Evolutionary conservation across 2,329 filamentous ascomycete genomes (phyloP).

Genomic region (Fusarium xylarioides): DNA sequence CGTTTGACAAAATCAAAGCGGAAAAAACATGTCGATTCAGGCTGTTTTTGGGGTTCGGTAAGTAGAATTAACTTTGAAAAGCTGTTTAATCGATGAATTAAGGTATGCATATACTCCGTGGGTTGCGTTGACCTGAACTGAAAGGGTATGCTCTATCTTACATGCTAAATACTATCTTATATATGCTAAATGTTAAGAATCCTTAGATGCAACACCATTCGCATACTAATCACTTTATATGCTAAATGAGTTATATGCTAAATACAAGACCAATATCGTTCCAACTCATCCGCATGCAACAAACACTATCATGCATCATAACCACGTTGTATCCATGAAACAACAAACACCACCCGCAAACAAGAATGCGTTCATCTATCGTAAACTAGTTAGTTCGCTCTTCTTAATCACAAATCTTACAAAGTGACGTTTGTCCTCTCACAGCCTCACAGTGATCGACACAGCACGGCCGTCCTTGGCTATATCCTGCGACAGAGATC

Average conservation of each 20-base stretch:
- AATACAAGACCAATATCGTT: background rate
- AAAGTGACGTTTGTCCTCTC: background rate
- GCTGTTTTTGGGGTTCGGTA: background rate
- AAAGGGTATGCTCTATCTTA: background rate
- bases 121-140: background rate
- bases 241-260: background rate
- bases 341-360: background rate
- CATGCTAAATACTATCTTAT: background rate
- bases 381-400: background rate
- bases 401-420: background rate
- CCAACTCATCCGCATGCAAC: background rate
- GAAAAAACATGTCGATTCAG: background rate
- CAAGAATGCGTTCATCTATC: background rate
- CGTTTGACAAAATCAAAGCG: background rate
- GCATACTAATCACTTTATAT: background rate
- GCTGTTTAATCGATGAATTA: background rate
- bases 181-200: background rate
- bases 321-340: conserved; percentile 1
- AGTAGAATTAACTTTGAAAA: background rate
- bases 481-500: conserved; percentile 9
- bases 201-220: background rate
- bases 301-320: background rate
- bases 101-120: background rate
- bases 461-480: background rate
- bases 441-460: conserved; percentile 17